A percentile compares a stretch with the other conserved stretches of the same genome.
Conservation (phyloP, 2,329 filamentous ascomycete genomes). For the Monosporascus sp. region DNA sequence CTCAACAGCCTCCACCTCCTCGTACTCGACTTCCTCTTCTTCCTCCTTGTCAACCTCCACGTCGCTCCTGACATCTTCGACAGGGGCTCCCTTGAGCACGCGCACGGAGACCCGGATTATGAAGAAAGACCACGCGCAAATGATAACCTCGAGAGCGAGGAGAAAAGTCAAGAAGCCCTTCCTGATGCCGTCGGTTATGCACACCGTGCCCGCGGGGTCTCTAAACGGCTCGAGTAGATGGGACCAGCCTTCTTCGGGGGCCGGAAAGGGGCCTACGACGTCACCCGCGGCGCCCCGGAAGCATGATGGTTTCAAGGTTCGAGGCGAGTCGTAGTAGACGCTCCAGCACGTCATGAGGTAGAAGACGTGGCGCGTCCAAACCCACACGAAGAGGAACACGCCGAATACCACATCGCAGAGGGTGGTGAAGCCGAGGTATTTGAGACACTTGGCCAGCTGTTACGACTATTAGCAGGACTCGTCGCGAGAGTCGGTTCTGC, state of each 20-base stretch:
- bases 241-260: constrained; percentile 39
- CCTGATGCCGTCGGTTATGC: constrained; percentile 70
- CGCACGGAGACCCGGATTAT: constrained; percentile 75
- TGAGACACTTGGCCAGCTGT: constrained; percentile 83
- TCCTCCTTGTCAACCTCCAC: constrained; percentile 51
- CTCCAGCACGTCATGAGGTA: constrained; percentile 79
- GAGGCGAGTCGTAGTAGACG: constrained; percentile 59
- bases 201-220: constrained; percentile 67
- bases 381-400: constrained; percentile 77
- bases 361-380: constrained; percentile 71
- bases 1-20: constrained; percentile 50
- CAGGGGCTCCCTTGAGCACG: constrained; percentile 67
- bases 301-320: constrained; percentile 61
- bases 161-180: constrained; percentile 72
- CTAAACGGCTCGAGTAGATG: constrained; percentile 70
- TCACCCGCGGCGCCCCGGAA: constrained; percentile 56
- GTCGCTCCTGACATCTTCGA: constrained; percentile 82
- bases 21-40: constrained; percentile 36
- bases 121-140: constrained; percentile 79
- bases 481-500: not conserved
- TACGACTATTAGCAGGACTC: constrained; percentile 3
- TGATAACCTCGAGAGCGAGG: constrained; percentile 69
- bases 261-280: constrained; percentile 46
- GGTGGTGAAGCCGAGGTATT: constrained; percentile 72
- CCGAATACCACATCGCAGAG: constrained; percentile 79